Base-by-base conservation (phyloP, 169 alveolate species). In the Plasmodium knowlesi region DNA sequence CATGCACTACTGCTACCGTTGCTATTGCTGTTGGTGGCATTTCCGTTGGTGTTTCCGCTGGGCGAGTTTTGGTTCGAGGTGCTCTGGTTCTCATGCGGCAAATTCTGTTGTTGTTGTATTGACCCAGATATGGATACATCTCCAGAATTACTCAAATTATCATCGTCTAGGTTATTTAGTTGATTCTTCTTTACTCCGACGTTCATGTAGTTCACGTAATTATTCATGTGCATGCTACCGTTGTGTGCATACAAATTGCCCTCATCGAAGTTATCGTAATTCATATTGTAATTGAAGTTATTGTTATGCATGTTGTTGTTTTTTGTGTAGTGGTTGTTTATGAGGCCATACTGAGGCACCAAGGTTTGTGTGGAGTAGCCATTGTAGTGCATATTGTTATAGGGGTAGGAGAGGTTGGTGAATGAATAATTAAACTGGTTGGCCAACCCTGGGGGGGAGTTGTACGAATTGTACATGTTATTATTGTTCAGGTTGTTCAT, bases 401-500 rank as follows among this genome's bases (percentile, higher is more conserved):
- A 89, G 16, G 91, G 91, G 46, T 89, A 89, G 12, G 94, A 89
- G 37, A 89, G 72, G 34, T 89, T 89, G 10, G 83, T 67, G 73
- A 25, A 89, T 9, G 89, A 89, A 32, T 81, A 78, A 80, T 89
- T 80, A 61, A 32, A 81, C 34, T 89, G 94, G 61, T 78, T 89
- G 22, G 91, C 94, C 71, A 89, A 80, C 0, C 94, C 94, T 78
- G 94, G 94, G 25, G 94, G 94, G 5, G 94, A 78, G 73, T 86
- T 86, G 54, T 80, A 78, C 73, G 90, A 79, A 79, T 22, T 89
- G 74, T 89, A 89, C 78, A 89, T 89, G 53, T 80, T 78, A 89
- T 70, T 89, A 53, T 70, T 81, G 50, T 70, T 89, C 19, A 81
- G 34, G 83, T 89, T 89, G 76, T 81, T 89, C 89, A 81, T 81